Conservation (phyloP, 1,284 basidiomycete genomes). For the Volvariella volvacea region DNA sequence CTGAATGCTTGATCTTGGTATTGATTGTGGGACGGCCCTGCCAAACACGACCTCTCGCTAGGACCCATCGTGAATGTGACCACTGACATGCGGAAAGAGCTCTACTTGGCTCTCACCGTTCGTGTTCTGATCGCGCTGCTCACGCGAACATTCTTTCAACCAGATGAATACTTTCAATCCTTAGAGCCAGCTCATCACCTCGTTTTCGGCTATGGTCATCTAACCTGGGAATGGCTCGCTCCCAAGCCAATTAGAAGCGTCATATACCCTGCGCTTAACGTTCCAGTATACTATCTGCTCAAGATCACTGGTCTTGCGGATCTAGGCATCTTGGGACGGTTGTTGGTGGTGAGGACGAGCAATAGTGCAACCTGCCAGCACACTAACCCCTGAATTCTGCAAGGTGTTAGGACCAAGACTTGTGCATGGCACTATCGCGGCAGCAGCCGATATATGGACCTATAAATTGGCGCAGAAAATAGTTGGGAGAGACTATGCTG, state of each 20-base stretch:
- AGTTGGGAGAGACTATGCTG: conserved; percentile 53
- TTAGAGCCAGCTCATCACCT: conserved; percentile 87
- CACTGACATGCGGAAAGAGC: no score
- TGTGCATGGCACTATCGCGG: conserved; percentile 77
- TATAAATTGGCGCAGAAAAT: conserved; percentile 56
- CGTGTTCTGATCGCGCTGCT: conserved; percentile 59
- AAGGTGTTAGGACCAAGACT: conserved; percentile 70
- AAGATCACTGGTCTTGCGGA: conserved; percentile 48
- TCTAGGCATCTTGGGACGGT: conserved; percentile 25
- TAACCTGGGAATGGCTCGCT: conserved; percentile 95
- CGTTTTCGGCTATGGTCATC: conserved; percentile 87
- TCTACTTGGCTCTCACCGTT: conserved; percentile 27
- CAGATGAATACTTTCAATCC: conserved; percentile 96
- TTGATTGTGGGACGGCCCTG: no score
- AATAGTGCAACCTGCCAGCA: neutral
- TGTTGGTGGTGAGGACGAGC: conserved; percentile 53
- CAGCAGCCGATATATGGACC: conserved; percentile 75
- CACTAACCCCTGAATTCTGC: conserved; percentile 5
- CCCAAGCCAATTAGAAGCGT: conserved; percentile 65
- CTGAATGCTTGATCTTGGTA: no score
- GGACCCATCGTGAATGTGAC: no score
- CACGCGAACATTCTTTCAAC: conserved; percentile 90
- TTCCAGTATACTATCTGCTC: conserved; percentile 72
- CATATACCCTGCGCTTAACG: conserved; percentile 71
- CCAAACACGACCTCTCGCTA: no score